Base-by-base conservation (phyloP, 768 basidiomycete genomes). In the Suillus discolor region DNA sequence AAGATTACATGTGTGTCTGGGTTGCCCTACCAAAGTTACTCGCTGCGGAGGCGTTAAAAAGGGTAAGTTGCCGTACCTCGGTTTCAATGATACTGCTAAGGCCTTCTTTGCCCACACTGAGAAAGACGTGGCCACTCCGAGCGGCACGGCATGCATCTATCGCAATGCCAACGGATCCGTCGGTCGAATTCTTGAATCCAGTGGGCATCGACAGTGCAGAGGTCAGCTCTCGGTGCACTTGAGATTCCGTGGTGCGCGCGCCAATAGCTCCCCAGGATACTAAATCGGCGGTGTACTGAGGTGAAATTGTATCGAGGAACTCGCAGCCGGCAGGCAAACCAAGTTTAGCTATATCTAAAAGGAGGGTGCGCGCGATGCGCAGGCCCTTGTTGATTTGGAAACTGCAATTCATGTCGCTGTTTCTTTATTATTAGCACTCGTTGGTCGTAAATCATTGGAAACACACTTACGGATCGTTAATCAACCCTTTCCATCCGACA, bases 161-260 rank as follows among this genome's bases (percentile, higher is more conserved):
- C 0, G 97, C 96, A 68, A 98, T 92, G 59, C 89, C 87, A 51
- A 97, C 87, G 36, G 89, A 90, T 45, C 97, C 97, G 71, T 99
- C 97, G 2, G 97, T 99, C 13, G 93, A 93, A 72, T 99, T 99
- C 81, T 99, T 99, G 88, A 99, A 99, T 9, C 97, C 97, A 6
- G 96, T 94, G 3, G 93, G 92, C 92, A 97, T 95, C 18, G 92
- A 94, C n/a, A 97, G 82, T 2, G 89, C 93, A 6, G 89, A 92
- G 12, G 88, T 87, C 18, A 97, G 83, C 78, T 97, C 95, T 55
- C 95, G 89, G 74, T 97, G 95, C 18, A 97, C 93, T 75, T 97
- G 91, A 5, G 92, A 94, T 76, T 97, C 95, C 0, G 96, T 96
- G 15, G 95, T 96, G 16, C 94, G 85, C 15, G 93, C 94, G 42